Base-by-base conservation (phyloP, 1,284 basidiomycete genomes). In the Austroboletus rostrupii region DNA sequence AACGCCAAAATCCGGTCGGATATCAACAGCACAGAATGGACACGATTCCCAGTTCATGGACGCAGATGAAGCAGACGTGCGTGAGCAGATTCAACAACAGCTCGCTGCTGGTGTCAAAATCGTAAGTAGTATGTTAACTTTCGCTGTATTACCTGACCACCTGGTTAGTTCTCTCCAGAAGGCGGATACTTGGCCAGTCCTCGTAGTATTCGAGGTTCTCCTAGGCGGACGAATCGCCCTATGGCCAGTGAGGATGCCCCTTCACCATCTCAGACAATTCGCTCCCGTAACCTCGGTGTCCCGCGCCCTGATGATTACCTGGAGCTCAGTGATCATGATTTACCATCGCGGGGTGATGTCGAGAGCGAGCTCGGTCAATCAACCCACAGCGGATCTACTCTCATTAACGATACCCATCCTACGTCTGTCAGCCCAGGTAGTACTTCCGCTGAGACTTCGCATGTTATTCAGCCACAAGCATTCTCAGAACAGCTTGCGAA, bases 1-100 rank as follows among this genome's bases (percentile, higher is more conserved):
- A 16, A 47, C 46, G 21, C 23, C 45, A 9, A 75, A 70, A 50
- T 54, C 65, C 29, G 45, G 57, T 43, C 66, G 62, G 49, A 61
- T 69, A 48, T 77, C 80, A 3, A 79, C 77, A 41, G 73, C 57
- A 0, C 69, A 75, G 53, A 74, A 70, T 57, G 79, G 80, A 19
- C 79, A 79, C 10, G 75, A 78, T 1, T 92, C 90, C 7, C 92
- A 94, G 61, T 95, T 95, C 61, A 85, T 90, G 81, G 92, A 94
- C 65, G 92, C 92, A 6, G 89, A 93, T 56, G 92, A 94, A 53
- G 87, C 85, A n/a, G 77, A 85, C 53, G 90, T 89, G 5, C 80
- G 88, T 56, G 84, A 87, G 57, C 90, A 93, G 64, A 87, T 94
- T 44, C 87, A 92, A 61, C 82, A 87, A 55, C 86, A 89, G 53